Evolutionary conservation across 2,329 filamentous ascomycete genomes (phyloP).

Genomic region (Dissoconium aciculare): DNA sequence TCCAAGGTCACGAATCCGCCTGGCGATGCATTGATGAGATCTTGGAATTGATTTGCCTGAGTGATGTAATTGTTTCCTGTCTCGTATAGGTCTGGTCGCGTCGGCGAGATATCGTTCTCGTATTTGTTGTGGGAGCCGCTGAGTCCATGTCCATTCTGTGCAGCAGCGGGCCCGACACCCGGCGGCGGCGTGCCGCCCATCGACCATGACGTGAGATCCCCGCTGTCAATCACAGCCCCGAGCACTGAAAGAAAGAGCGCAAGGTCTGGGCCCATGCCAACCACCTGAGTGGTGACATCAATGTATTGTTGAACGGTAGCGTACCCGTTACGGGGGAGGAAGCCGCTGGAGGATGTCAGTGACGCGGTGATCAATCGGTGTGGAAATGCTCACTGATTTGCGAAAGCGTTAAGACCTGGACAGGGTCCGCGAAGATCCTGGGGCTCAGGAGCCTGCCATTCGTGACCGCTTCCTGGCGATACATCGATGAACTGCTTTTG

Average conservation of each 20-base stretch:
- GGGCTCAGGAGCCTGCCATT: conserved; percentile 17
- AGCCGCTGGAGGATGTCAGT: conserved; percentile 7
- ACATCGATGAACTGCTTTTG: conserved; percentile 18
- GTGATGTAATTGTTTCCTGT: conserved; percentile 18
- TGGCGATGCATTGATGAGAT: conserved; percentile 15
- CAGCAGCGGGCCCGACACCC: conserved; percentile 5
- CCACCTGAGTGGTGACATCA: conserved; percentile 15
- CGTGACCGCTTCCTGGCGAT: conserved; percentile 14
- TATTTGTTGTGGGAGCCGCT: conserved; percentile 23
- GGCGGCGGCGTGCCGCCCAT: conserved; percentile 10
- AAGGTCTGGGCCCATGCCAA: conserved; percentile 19
- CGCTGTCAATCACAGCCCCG: conserved; percentile 9
- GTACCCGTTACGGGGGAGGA: conserved; percentile 19
- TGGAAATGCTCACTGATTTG: conserved; percentile 10
- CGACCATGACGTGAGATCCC: conserved; percentile 8
- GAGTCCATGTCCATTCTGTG: conserved; percentile 8
- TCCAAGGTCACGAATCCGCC: conserved; percentile 11
- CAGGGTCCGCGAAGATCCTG: conserved; percentile 22
- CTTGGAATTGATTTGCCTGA: conserved; percentile 16
- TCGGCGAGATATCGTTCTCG: conserved; percentile 23
- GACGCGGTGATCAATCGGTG: background rate
- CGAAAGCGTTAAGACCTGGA: conserved; percentile 19
- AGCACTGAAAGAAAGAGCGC: conserved; percentile 10
- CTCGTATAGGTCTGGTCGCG: conserved; percentile 22
- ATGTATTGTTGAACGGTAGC: conserved; percentile 20